phyloP scores from a whole-genome alignment of 2,329 filamentous ascomycete species.

The Colletotrichum sp. region DNA sequence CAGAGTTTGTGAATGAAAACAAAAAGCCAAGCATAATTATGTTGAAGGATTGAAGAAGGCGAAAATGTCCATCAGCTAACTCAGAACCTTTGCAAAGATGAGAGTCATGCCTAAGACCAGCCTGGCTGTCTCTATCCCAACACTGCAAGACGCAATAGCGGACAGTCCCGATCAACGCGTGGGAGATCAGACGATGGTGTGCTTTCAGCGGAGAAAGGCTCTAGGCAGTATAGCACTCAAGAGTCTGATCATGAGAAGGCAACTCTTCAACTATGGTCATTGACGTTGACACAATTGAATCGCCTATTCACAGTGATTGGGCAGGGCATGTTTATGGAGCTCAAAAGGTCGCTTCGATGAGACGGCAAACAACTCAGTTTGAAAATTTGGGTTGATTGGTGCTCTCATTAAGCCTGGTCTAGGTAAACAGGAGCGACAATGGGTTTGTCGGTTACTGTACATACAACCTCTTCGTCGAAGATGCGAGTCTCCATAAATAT shows the following conservation, averaged over 20 bases:
- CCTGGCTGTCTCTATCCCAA: not conserved
- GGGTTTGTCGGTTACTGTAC: not conserved
- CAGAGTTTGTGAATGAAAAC: no score
- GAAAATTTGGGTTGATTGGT: not conserved
- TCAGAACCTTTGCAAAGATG: not conserved
- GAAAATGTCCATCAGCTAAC: not conserved
- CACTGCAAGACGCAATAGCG: not conserved
- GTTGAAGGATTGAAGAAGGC: not conserved
- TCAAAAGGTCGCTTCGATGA: not conserved
- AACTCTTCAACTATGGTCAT: not conserved
- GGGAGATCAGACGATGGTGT: not conserved
- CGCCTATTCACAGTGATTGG: not conserved
- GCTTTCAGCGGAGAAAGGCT: not conserved
- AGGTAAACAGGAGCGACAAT: not conserved
- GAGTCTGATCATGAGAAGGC: not conserved
- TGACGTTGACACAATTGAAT: not conserved
- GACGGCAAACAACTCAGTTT: not conserved
- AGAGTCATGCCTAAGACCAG: not conserved
- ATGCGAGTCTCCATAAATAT: not conserved
- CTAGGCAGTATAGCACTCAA: not conserved
- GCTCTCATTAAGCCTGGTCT: not conserved
- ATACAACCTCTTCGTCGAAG: not conserved
- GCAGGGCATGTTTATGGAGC: not conserved
- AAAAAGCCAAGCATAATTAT: not conserved
- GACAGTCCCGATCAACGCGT: not conserved